Conservation (phyloP, 2,329 filamentous ascomycete genomes). For the Pyricularia sp. region DNA sequence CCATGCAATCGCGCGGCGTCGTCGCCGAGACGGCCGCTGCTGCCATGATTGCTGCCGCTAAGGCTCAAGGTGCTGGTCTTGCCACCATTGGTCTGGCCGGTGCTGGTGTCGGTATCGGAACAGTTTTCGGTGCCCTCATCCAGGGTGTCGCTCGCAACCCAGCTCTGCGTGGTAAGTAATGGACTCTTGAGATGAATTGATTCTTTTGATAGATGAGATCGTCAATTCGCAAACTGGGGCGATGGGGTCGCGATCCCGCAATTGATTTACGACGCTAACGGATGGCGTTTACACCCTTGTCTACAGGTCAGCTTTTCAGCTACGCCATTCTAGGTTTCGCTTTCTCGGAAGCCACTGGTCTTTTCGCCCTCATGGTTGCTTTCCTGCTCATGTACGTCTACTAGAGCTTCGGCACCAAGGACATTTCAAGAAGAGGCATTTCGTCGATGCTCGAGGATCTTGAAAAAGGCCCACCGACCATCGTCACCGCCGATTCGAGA, state of each 20-base stretch:
- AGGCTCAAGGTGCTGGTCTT: not conserved
- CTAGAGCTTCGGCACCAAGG: not conserved
- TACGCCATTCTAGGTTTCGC: not conserved
- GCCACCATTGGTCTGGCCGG: not conserved
- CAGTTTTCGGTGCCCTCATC: not conserved
- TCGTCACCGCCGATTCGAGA: not conserved
- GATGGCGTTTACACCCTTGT: not conserved
- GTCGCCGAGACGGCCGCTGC: not conserved
- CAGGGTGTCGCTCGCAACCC: not conserved
- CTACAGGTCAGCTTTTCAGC: not conserved
- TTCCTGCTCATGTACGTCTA: slow-evolving; percentile 1
- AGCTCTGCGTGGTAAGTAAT: not conserved
- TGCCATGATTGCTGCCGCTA: not conserved
- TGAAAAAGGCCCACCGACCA: not conserved
- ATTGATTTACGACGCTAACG: not conserved
- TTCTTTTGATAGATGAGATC: not conserved
- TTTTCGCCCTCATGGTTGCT: not conserved
- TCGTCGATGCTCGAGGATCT: not conserved
- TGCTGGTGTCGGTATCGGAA: not conserved
- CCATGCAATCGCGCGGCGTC: not conserved
- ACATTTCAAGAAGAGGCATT: not conserved
- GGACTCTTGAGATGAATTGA: not conserved
- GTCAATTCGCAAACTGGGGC: not conserved
- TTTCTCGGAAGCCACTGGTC: slow-evolving; percentile 1
- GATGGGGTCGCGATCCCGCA: not conserved